phyloP scores from a whole-genome alignment of 1,284 basidiomycete genomes.

The Inonotus hispidus region DNA sequence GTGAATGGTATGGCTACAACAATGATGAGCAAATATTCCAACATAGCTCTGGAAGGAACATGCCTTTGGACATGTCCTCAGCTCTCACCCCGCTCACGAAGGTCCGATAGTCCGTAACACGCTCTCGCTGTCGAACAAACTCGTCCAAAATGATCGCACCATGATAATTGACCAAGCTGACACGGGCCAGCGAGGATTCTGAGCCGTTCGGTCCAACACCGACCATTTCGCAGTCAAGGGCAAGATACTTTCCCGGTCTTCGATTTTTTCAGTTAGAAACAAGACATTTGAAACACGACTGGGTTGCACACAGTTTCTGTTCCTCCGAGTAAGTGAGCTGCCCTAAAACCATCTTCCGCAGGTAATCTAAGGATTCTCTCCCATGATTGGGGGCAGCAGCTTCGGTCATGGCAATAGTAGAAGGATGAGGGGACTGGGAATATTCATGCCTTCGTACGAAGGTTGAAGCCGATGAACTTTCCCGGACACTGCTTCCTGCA shows the following conservation, averaged over 20 bases:
- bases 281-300: neutral
- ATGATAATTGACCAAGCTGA: conserved; percentile 89
- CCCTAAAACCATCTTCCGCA: conserved; percentile 52
- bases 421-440: neutral
- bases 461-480: neutral
- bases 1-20: conserved; percentile 68
- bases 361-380: conserved; percentile 30
- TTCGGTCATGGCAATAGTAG: neutral
- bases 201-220: conserved; percentile 81
- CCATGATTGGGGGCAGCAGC: neutral
- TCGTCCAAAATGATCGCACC: conserved; percentile 80
- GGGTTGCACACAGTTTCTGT: conserved; percentile 42
- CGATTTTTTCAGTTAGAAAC: neutral
- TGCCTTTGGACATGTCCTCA: conserved; percentile 69
- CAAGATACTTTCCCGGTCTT: conserved; percentile 75
- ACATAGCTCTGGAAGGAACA: conserved; percentile 17
- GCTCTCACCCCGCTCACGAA: conserved; percentile 85
- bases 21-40: neutral
- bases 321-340: conserved; percentile 34
- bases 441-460: conserved; percentile 6
- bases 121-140: conserved; percentile 84
- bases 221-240: conserved; percentile 98
- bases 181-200: conserved; percentile 84
- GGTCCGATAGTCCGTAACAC: conserved; percentile 92
- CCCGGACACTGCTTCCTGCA: neutral